A percentile compares a stretch with the other conserved stretches of the same genome.
Conservation (phyloP, 345 rosid species). For the Aegle marmelos region DNA sequence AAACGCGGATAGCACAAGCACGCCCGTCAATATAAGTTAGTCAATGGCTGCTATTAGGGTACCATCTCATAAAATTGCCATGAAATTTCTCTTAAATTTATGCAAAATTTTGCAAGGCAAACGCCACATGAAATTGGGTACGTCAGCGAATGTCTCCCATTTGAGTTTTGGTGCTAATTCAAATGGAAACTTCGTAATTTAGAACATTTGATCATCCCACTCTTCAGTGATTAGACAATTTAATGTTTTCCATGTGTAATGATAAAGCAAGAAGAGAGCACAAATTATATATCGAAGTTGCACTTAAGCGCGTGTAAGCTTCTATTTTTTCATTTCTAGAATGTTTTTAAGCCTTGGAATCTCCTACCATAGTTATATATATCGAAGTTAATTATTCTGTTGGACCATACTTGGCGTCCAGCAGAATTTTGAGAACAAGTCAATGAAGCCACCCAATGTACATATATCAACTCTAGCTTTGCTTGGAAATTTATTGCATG, state of each 20-base stretch:
- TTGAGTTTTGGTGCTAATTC: neutral
- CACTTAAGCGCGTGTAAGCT: neutral
- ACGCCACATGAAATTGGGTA: neutral
- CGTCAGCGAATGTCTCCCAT: neutral
- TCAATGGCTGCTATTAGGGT: conserved; percentile 1
- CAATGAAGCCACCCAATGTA: neutral
- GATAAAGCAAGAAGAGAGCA: neutral
- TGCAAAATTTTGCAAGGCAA: neutral
- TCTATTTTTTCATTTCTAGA: neutral
- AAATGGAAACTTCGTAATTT: neutral
- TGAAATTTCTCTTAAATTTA: neutral
- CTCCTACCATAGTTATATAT: neutral
- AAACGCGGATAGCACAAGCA: conserved; percentile 8
- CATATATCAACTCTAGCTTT: neutral
- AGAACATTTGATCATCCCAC: neutral
- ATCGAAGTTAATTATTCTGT: too few relatives aligned
- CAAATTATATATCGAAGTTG: neutral
- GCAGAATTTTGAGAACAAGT: neutral
- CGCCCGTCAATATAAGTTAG: neutral
- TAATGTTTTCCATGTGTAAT: neutral
- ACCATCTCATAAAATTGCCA: neutral
- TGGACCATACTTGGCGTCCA: neutral
- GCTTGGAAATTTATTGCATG: neutral
- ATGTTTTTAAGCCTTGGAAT: neutral
- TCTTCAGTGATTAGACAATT: neutral